Percentiles rank a stretch among this genome's conserved stretches.
Conservation (phyloP, 1,284 basidiomycete species). For the Volvariella surrecta region DNA sequence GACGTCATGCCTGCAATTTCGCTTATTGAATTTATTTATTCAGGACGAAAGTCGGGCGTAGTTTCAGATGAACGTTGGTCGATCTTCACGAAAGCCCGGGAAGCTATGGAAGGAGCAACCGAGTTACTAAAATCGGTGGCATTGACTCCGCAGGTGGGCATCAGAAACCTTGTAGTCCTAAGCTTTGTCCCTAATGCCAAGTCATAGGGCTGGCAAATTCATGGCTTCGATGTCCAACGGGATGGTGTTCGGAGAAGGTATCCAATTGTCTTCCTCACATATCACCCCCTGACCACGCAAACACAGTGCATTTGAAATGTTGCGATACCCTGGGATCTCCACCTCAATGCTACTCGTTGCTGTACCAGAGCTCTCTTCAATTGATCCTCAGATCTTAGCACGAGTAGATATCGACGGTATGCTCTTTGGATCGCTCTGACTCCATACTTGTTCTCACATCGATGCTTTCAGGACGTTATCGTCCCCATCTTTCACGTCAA, state of each 20-base stretch:
- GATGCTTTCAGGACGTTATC: constrained; percentile 41
- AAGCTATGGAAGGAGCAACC: constrained; percentile 43
- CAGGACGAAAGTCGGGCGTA: constrained; percentile 46
- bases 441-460: background rate
- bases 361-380: constrained; percentile 45
- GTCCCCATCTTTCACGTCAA: constrained; percentile 58
- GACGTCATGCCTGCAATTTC: background rate
- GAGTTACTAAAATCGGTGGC: constrained; percentile 37
- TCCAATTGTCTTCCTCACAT: constrained; percentile 7
- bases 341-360: constrained; percentile 34
- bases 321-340: constrained; percentile 56
- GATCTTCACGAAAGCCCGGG: constrained; percentile 36
- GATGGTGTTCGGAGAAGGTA: constrained; percentile 61
- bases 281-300: background rate
- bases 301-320: constrained; percentile 64
- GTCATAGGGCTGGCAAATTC: constrained; percentile 46
- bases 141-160: constrained; percentile 56
- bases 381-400: constrained; percentile 45
- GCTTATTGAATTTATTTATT: background rate
- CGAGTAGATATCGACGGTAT: constrained; percentile 70
- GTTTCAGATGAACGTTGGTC: constrained; percentile 62
- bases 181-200: too few relatives aligned
- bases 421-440: constrained; percentile 8
- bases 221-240: constrained; percentile 45
- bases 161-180: too few relatives aligned